Conservation (phyloP, 768 basidiomycete genomes). For the Trametes elegans region DNA sequence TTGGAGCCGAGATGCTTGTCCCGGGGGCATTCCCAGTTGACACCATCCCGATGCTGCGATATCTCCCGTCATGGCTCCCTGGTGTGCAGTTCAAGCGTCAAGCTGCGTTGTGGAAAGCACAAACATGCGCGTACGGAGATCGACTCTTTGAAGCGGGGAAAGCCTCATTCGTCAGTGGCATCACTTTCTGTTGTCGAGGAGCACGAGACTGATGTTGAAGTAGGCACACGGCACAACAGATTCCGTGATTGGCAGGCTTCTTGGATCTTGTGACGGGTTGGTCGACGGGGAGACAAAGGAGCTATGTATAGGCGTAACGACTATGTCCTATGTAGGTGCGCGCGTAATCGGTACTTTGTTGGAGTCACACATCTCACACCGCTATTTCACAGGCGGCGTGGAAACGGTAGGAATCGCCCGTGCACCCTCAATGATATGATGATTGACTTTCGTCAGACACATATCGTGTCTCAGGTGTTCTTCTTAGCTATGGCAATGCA, state of each 20-base stretch:
- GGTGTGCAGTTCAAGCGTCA: conserved; percentile 66
- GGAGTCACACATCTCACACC: too few species aligned
- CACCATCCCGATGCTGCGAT: conserved; percentile 39
- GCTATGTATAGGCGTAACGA: conserved; percentile 1
- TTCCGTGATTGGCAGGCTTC: neutral
- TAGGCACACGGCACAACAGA: neutral
- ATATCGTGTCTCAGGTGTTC: conserved; percentile 17
- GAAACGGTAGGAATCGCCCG: neutral
- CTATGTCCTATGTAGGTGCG: conserved; percentile 11
- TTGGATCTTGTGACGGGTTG: neutral
- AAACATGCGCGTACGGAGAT: conserved; percentile 63
- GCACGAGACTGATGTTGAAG: neutral
- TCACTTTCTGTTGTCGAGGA: neutral
- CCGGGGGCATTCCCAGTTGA: conserved; percentile 12
- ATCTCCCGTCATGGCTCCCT: conserved; percentile 65
- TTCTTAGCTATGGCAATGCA: conserved; percentile 27
- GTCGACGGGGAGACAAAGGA: neutral
- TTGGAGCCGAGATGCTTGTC: conserved; percentile 8
- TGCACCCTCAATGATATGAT: neutral
- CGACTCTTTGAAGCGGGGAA: conserved; percentile 59
- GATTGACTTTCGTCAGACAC: conserved; percentile 10
- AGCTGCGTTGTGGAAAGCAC: conserved; percentile 58
- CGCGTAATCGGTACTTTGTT: neutral
- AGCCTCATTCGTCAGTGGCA: conserved; percentile 51
- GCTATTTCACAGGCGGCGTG: neutral